These are phyloP conservation scores for Lentinula detonsa DNA, from an alignment of 768 basidiomycete genomes.

Conservation along the genomic window DNA sequence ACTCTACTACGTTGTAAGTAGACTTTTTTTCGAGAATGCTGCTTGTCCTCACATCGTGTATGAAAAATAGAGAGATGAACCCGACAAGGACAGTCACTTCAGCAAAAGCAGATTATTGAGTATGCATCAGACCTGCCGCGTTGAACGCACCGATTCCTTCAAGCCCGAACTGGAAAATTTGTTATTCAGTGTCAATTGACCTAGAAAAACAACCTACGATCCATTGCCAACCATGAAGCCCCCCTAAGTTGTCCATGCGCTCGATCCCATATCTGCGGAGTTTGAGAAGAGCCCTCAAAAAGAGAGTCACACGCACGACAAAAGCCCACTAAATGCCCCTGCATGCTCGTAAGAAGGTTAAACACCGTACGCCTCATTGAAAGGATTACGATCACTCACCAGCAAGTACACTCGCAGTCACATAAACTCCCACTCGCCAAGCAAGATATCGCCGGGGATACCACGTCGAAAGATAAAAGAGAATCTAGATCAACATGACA, in stretches of 20 bases:
- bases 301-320: slow-evolving; percentile 33
- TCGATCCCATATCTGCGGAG: slow-evolving; percentile 36
- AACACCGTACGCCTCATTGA: background rate
- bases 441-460: slow-evolving; percentile 55
- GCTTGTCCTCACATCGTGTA: slow-evolving; percentile 26
- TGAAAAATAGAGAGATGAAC: slow-evolving; percentile 34
- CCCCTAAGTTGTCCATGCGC: slow-evolving; percentile 33
- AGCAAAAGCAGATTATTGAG: background rate
- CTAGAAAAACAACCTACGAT: slow-evolving; percentile 26
- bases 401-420: slow-evolving; percentile 53
- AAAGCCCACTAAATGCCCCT: slow-evolving; percentile 41
- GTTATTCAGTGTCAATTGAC: background rate
- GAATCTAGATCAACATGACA: slow-evolving; percentile 20
- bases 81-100: slow-evolving; percentile 33
- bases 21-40: background rate
- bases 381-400: slow-evolving; percentile 18
- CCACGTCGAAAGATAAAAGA: slow-evolving; percentile 51
- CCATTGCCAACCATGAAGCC: slow-evolving; percentile 42
- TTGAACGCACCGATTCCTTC: slow-evolving; percentile 31
- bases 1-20: slow-evolving; percentile 34
- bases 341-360: slow-evolving; percentile 12
- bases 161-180: slow-evolving; percentile 31
- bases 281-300: background rate
- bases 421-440: slow-evolving; percentile 55
- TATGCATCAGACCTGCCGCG: background rate